phyloP scores from a whole-genome alignment of 2,329 filamentous ascomycete genomes.

The Ophiocordyceps unilateralis region DNA sequence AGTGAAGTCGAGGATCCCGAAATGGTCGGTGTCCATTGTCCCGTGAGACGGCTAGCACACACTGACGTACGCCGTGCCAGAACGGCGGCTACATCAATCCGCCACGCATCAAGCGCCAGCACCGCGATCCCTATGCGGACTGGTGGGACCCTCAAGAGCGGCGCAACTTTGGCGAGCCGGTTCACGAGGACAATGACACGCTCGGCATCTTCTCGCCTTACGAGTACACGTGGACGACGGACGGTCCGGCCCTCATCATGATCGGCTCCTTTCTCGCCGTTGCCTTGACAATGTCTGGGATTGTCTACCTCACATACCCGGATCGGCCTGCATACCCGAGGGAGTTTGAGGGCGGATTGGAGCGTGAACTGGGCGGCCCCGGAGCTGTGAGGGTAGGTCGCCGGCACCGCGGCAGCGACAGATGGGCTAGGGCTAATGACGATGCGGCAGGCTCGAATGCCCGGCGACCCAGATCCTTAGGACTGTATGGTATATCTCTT shows the following conservation, averaged over 20 bases:
- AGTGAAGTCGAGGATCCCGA: slow-evolving; percentile 47
- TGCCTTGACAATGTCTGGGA: slow-evolving; percentile 47
- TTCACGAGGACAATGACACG: slow-evolving; percentile 92
- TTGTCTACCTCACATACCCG: slow-evolving; percentile 53
- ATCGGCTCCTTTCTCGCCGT: slow-evolving; percentile 48
- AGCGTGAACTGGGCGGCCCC: slow-evolving; percentile 57
- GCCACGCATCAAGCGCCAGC: slow-evolving; percentile 65
- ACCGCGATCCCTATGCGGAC: slow-evolving; percentile 79
- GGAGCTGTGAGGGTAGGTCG: slow-evolving; percentile 46
- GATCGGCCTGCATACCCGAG: slow-evolving; percentile 53
- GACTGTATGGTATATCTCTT: neutral
- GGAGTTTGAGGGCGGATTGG: slow-evolving; percentile 55
- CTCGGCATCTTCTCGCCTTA: slow-evolving; percentile 79
- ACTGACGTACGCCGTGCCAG: slow-evolving; percentile 24
- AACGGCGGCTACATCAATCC: slow-evolving; percentile 78
- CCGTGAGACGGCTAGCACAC: neutral
- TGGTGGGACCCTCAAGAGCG: slow-evolving; percentile 98
- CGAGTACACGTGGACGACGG: slow-evolving; percentile 68
- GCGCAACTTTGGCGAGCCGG: slow-evolving; percentile 88
- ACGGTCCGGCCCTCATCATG: slow-evolving; percentile 53
- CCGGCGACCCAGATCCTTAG: slow-evolving; percentile 35
- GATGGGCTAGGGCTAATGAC: slow-evolving; percentile 5
- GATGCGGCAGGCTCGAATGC: slow-evolving; percentile 30
- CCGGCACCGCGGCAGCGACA: neutral
- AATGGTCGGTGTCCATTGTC: slow-evolving; percentile 36